phyloP scores from a whole-genome alignment of 345 rosid genomes.

The Bruguiera parviflora region DNA sequence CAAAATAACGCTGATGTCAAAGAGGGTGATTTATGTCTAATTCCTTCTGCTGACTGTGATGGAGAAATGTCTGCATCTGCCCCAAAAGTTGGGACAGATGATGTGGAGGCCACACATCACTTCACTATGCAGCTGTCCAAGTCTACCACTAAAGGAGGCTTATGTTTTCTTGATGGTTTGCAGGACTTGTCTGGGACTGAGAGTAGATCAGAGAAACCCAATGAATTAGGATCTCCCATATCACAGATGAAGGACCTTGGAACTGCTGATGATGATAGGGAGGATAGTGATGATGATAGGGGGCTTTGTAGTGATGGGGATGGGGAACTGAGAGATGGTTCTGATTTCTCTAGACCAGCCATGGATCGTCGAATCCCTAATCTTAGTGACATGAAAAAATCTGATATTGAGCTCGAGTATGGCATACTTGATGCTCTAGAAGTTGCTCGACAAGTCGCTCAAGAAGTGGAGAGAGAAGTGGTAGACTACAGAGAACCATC shows the following conservation, averaged over 20 bases:
- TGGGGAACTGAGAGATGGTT: slow-evolving; percentile 36
- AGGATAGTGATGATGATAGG: slow-evolving; percentile 31
- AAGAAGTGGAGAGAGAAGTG: slow-evolving; percentile 85
- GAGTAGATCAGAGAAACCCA: slow-evolving; percentile 27
- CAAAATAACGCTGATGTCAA: slow-evolving; percentile 40
- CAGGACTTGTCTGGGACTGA: slow-evolving; percentile 41
- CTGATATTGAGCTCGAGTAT: slow-evolving; percentile 60
- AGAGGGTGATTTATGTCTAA: slow-evolving; percentile 21
- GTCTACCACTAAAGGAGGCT: slow-evolving; percentile 27
- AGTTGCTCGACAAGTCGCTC: slow-evolving; percentile 88
- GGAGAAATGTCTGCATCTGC: slow-evolving; percentile 30
- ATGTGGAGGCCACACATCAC: slow-evolving; percentile 27
- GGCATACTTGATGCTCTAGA: slow-evolving; percentile 88
- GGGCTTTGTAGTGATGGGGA: slow-evolving; percentile 33
- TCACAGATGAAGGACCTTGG: slow-evolving; percentile 38
- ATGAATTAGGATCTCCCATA: slow-evolving; percentile 24
- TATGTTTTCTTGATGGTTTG: slow-evolving; percentile 35
- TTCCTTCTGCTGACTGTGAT: slow-evolving; percentile 24
- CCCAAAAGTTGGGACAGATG: slow-evolving; percentile 26
- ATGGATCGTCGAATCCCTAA: slow-evolving; percentile 36
- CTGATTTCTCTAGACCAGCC: slow-evolving; percentile 37
- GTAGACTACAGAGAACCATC: slow-evolving; percentile 58
- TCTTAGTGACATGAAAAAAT: slow-evolving; percentile 36
- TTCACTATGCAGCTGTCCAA: slow-evolving; percentile 18
- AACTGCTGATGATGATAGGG: slow-evolving; percentile 36